Evolutionary conservation across 192 early-diverging fungal species (phyloP), one percentile per base, ranked within the genome.

Genomic region (Mortierella claussenii): DNA sequence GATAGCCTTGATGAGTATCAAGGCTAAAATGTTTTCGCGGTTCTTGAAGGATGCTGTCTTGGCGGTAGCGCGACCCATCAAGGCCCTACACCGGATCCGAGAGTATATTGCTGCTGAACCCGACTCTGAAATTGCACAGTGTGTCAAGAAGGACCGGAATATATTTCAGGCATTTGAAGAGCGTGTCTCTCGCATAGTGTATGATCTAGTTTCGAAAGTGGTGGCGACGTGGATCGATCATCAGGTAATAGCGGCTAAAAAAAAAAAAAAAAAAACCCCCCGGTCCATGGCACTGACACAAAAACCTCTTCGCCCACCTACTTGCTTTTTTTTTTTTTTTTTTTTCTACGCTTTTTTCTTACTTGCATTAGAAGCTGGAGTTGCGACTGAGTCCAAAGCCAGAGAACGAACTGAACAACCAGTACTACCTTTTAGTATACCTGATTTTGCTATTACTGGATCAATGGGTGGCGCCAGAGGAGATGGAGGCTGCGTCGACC

Each of bases 331-430:
- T n/a, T n/a, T n/a, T 49, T 24, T 49, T 6, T 10, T 24, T 54
- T 54, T 4, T 34, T 18, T 54, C 20, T 51, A 6, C 49, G 4
- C 23, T 12, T 4, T 51, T 30, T 51, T 28, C 13, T 8, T 4
- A 9, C 43, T 49, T 28, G 15, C 17, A 32, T 20, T 55, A 76
- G 73, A 48, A 20, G 1, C 61, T 76, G 13, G 17, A 50, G 17
- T 27, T 76, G 23, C 58, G 59, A 15, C 47, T 76, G 17, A 52
- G 36, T 20, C 73, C 73, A 6, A 50, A 31, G 0, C 52, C 46
- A 27, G 58, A 62, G 5, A 76, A 76, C 31, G 73, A 76, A 31
- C 43, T 66, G 33, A 76, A 76, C 53, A 76, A 76, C 40, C 73
- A 76, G 27, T 65, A 76, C 34, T 76, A 76, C n/a, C 44, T 67